These are phyloP conservation scores for Moesziomyces parantarcticus DNA, from an alignment of 1,284 basidiomycete genomes.

Conservation along the genomic window DNA sequence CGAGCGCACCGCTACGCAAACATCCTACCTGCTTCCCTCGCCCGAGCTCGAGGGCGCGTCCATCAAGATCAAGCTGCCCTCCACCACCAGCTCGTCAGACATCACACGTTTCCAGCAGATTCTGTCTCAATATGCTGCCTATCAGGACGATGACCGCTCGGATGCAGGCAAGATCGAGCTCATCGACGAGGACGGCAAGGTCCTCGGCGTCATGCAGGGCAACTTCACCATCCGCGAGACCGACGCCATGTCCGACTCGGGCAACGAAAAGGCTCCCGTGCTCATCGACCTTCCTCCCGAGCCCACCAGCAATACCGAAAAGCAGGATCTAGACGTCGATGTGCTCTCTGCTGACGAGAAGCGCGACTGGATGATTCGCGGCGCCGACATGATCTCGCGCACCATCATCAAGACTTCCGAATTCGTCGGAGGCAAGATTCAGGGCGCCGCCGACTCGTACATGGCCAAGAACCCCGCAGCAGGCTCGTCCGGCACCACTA, in stretches of 20 bases:
- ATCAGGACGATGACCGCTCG: slow-evolving; percentile 38
- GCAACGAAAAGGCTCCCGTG: slow-evolving; percentile 57
- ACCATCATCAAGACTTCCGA: slow-evolving; percentile 61
- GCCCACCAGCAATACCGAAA: slow-evolving; percentile 20
- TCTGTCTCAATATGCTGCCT: slow-evolving; percentile 55
- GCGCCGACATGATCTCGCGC: slow-evolving; percentile 59
- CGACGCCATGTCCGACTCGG: slow-evolving; percentile 39
- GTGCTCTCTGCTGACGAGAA: slow-evolving; percentile 37
- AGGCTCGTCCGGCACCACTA: slow-evolving; percentile 24
- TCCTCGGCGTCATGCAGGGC: slow-evolving; percentile 47
- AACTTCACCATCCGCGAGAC: slow-evolving; percentile 42
- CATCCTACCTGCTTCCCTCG: slow-evolving; percentile 47
- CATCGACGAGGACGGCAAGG: slow-evolving; percentile 55
- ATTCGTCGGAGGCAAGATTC: slow-evolving; percentile 51
- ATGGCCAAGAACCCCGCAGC: slow-evolving; percentile 32
- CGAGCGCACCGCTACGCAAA: slow-evolving; percentile 11
- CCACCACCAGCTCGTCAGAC: slow-evolving; percentile 14
- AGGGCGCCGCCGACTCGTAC: slow-evolving; percentile 54
- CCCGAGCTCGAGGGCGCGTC: slow-evolving; percentile 51
- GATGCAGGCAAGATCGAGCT: slow-evolving; percentile 52
- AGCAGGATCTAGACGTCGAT: slow-evolving; percentile 35
- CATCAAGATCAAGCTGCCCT: slow-evolving; percentile 37
- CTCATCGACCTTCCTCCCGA: slow-evolving; percentile 52
- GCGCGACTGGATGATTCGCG: slow-evolving; percentile 51
- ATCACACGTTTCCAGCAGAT: slow-evolving; percentile 48